Conservation (phyloP, 1,284 basidiomycete genomes). For the Earliella scabrosa region DNA sequence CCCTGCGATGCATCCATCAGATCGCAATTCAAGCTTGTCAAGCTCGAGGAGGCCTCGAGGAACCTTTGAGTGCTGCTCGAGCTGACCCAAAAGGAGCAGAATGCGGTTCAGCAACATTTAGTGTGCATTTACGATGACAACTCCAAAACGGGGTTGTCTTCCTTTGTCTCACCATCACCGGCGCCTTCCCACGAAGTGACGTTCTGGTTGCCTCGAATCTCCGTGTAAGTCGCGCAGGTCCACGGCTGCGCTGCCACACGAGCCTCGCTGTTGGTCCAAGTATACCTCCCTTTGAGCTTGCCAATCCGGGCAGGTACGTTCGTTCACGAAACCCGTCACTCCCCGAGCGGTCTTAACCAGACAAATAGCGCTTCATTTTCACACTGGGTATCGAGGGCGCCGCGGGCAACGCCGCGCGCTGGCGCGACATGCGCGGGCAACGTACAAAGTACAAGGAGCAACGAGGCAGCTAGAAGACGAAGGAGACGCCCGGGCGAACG, state of each 20-base stretch:
- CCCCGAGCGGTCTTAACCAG: constrained; percentile 1
- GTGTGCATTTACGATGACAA: neutral
- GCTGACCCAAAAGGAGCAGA: too few species aligned
- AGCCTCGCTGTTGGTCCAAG: constrained; percentile 14
- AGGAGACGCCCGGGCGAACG: neutral
- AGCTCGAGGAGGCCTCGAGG: too few species aligned
- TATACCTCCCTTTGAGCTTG: constrained; percentile 1
- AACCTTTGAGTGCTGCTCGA: too few species aligned
- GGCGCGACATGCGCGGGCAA: constrained; percentile 1
- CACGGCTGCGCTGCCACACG: neutral
- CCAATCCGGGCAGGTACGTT: constrained; percentile 21
- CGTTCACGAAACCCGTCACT: neutral
- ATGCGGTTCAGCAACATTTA: too few species aligned
- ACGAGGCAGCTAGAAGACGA: neutral
- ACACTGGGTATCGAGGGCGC: constrained; percentile 17
- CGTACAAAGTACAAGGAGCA: constrained; percentile 9
- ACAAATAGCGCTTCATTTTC: constrained; percentile 4
- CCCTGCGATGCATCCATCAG: too few species aligned
- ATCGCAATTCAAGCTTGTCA: too few species aligned
- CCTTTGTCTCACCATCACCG: neutral
- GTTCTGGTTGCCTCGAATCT: neutral
- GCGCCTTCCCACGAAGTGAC: neutral
- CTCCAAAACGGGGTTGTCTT: neutral
- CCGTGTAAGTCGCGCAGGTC: neutral
- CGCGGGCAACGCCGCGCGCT: neutral